phyloP scores from a whole-genome alignment of 345 rosid genomes.

The Lenwebbia sp. region DNA sequence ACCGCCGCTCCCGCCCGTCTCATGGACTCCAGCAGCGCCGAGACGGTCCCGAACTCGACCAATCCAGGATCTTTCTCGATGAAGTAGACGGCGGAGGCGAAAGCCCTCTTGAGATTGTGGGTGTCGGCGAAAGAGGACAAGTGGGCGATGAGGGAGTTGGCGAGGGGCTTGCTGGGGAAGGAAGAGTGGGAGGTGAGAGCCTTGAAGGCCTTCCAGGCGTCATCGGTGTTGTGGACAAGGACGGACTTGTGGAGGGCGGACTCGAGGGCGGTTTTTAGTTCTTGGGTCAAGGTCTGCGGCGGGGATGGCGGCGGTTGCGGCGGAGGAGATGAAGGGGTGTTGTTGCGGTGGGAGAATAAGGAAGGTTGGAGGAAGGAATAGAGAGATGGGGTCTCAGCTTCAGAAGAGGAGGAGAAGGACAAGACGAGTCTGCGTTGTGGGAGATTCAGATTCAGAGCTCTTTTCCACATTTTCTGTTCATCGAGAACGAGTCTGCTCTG shows the following conservation, averaged over 20 bases:
- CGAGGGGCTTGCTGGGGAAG: constrained; percentile 46
- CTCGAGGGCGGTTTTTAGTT: constrained; percentile 34
- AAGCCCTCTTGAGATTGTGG: constrained; percentile 83
- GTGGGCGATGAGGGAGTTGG: constrained; percentile 61
- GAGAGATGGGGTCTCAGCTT: constrained; percentile 34
- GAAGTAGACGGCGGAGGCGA: constrained; percentile 65
- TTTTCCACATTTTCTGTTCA: neutral
- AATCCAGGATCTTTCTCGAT: constrained; percentile 52
- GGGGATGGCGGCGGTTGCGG: neutral
- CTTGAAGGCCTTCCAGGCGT: constrained; percentile 83
- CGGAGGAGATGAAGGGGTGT: neutral
- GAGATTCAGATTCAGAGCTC: neutral
- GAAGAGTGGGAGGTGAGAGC: constrained; percentile 39
- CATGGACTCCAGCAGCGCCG: constrained; percentile 51
- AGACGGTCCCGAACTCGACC: constrained; percentile 44
- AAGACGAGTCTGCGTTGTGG: constrained; percentile 14
- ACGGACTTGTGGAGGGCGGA: constrained; percentile 49
- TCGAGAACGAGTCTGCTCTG: neutral
- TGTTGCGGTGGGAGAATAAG: constrained; percentile 31
- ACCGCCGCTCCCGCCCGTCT: constrained; percentile 35
- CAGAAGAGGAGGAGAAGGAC: constrained; percentile 1
- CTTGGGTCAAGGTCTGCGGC: constrained; percentile 32
- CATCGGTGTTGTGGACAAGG: constrained; percentile 37
- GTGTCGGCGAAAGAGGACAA: constrained; percentile 36
- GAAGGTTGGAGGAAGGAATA: constrained; percentile 80